Conservation (phyloP, 179 eudicot genomes). For the Beta corolliflora region DNA sequence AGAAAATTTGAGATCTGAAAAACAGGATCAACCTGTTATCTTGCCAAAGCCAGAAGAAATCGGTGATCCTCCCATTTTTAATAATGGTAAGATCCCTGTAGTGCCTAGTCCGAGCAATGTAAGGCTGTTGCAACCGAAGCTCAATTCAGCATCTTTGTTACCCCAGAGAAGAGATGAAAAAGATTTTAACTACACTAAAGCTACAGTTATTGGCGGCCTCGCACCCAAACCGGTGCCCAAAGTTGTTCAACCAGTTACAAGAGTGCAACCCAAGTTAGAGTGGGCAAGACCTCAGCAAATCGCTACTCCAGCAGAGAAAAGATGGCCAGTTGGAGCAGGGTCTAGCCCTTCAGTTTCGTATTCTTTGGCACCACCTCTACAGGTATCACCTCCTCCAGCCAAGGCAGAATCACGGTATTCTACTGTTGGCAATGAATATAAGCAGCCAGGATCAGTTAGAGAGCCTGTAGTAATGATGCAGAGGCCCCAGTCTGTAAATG, state of each 20-base stretch:
- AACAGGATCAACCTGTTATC: slow-evolving; percentile 51
- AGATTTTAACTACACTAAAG: slow-evolving; percentile 68
- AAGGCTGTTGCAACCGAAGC: slow-evolving; percentile 49
- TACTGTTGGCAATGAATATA: slow-evolving; percentile 51
- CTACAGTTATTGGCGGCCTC: slow-evolving; percentile 43
- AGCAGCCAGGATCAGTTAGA: slow-evolving; percentile 64
- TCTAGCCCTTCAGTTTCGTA: slow-evolving; percentile 58
- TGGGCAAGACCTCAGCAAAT: slow-evolving; percentile 63
- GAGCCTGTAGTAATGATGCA: slow-evolving; percentile 89
- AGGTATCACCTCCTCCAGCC: slow-evolving; percentile 51
- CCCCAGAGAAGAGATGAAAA: slow-evolving; percentile 74
- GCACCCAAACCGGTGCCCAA: slow-evolving; percentile 48
- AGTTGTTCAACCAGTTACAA: slow-evolving; percentile 45
- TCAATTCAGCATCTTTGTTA: slow-evolving; percentile 28
- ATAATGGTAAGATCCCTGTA: slow-evolving; percentile 36
- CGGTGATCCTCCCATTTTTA: slow-evolving; percentile 40
- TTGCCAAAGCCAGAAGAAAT: slow-evolving; percentile 58
- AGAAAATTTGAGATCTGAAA: slow-evolving; percentile 57
- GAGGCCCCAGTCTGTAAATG: slow-evolving; percentile 62
- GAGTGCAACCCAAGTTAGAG: slow-evolving; percentile 55
- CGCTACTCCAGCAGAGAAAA: slow-evolving; percentile 46
- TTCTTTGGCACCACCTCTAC: slow-evolving; percentile 55
- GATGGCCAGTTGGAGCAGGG: slow-evolving; percentile 55
- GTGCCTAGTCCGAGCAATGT: slow-evolving; percentile 38
- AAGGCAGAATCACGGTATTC: slow-evolving; percentile 52